Percentiles rank a stretch among this genome's conserved stretches.
phyloP scores from a whole-genome alignment of 192 early-diverging fungal species.

The Lunasporangiospora selenospora region DNA sequence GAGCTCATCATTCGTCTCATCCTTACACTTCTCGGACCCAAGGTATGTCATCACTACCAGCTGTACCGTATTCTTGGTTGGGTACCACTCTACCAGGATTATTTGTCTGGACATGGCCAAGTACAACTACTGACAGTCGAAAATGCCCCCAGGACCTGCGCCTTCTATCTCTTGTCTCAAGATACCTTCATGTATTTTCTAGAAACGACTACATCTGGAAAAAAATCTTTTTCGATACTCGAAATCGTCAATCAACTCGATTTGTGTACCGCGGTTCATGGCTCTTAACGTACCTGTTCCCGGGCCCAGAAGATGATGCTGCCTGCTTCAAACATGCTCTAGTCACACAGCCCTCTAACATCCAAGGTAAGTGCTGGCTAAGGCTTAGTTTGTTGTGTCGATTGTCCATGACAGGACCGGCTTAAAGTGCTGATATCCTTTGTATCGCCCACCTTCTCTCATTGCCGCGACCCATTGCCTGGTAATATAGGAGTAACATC shows the following conservation, averaged over 20 bases:
- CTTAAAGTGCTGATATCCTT: no score
- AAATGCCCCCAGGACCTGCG: slow-evolving; percentile 21
- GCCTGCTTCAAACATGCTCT: slow-evolving; percentile 25
- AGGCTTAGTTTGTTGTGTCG: no score
- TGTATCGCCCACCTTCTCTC: neutral
- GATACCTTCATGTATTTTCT: slow-evolving; percentile 42
- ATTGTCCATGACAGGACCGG: no score
- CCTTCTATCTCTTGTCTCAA: slow-evolving; percentile 10
- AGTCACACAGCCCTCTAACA: slow-evolving; percentile 8
- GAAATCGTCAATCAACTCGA: slow-evolving; percentile 7
- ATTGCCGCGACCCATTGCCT: neutral
- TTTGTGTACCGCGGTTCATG: slow-evolving; percentile 42
- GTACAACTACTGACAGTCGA: no score
- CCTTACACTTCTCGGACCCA: slow-evolving; percentile 6
- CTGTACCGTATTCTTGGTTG: neutral
- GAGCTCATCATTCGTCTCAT: slow-evolving; percentile 8
- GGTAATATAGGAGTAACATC: slow-evolving; percentile 18
- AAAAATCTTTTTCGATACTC: slow-evolving; percentile 21
- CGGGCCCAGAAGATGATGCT: slow-evolving; percentile 14
- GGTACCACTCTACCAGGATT: neutral
- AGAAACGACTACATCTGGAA: slow-evolving; percentile 47
- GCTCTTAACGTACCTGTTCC: slow-evolving; percentile 50
- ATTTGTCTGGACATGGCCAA: no score
- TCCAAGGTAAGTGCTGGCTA: no score
- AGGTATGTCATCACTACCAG: neutral